Percentiles rank a stretch among this genome's conserved stretches.
phyloP scores from a whole-genome alignment of 2,329 filamentous ascomycete genomes.

The Dichotomopilus funicola region DNA sequence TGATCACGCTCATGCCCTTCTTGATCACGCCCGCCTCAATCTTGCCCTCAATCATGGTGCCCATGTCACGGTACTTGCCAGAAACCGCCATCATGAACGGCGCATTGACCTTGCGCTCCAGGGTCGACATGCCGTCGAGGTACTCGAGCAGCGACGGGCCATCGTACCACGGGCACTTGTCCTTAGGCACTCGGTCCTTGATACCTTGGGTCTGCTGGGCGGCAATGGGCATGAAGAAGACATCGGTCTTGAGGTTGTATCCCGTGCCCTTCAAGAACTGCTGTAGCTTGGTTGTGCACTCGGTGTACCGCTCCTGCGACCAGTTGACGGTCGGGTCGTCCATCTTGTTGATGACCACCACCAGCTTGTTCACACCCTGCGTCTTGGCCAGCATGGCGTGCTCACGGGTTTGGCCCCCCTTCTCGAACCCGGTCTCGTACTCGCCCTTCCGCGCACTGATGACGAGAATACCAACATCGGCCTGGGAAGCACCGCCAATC shows the following conservation, averaged over 20 bases:
- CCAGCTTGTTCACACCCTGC: constrained; percentile 92
- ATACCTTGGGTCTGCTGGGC: constrained; percentile 81
- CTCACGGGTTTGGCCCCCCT: constrained; percentile 93
- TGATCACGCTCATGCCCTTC: constrained; percentile 76
- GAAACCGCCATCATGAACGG: constrained; percentile 99
- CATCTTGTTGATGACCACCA: constrained; percentile 99
- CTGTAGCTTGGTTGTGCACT: constrained; percentile 83
- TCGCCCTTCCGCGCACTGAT: constrained; percentile 96
- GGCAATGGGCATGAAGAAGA: constrained; percentile 93
- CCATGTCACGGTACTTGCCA: constrained; percentile 95
- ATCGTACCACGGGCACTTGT: constrained; percentile 73
- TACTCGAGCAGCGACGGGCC: constrained; percentile 91
- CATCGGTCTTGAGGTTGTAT: constrained; percentile 89
- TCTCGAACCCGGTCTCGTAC: constrained; percentile 96
- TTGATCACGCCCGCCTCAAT: constrained; percentile 78
- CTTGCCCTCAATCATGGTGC: constrained; percentile 96
- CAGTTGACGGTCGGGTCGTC: constrained; percentile 94
- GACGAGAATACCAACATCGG: constrained; percentile 89
- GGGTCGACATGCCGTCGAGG: constrained; percentile 84
- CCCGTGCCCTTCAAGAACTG: constrained; percentile 87
- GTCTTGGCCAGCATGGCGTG: constrained; percentile 98
- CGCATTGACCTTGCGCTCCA: constrained; percentile 93
- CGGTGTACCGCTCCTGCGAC: constrained; percentile 86
- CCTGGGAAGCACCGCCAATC: constrained; percentile 92
- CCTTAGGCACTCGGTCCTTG: constrained; percentile 77